Evolutionary conservation across 1,284 basidiomycete species (phyloP).

Genomic region (Mycosarcoma maydis): DNA sequence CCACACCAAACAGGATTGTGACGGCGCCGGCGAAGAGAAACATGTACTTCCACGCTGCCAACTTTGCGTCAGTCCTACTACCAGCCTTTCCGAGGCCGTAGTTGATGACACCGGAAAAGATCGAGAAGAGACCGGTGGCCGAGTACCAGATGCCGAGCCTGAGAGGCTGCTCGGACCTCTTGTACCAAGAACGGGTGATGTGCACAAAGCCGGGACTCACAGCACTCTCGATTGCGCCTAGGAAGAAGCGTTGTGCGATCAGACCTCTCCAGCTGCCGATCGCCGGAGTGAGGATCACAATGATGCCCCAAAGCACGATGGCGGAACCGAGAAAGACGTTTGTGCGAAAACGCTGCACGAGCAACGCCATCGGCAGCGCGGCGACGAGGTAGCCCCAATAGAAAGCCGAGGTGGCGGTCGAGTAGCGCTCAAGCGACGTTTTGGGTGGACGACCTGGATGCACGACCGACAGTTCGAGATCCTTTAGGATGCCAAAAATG

Average conservation of each 20-base stretch:
- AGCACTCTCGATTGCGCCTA: slow-evolving; percentile 63
- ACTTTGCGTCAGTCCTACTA: slow-evolving; percentile 51
- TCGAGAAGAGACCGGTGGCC: slow-evolving; percentile 69
- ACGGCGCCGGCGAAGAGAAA: slow-evolving; percentile 70
- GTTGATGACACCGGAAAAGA: slow-evolving; percentile 70
- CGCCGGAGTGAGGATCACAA: slow-evolving; percentile 70
- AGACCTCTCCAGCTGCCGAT: slow-evolving; percentile 67
- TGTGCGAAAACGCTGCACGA: slow-evolving; percentile 69
- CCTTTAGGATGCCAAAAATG: slow-evolving; percentile 70
- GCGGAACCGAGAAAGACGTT: slow-evolving; percentile 58
- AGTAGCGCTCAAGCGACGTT: slow-evolving; percentile 47
- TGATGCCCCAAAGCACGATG: slow-evolving; percentile 69
- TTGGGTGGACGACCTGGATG: slow-evolving; percentile 62
- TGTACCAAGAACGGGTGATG: slow-evolving; percentile 71
- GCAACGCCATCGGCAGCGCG: slow-evolving; percentile 69
- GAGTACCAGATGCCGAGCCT: slow-evolving; percentile 70
- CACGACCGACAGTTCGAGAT: slow-evolving; percentile 64
- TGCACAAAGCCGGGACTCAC: slow-evolving; percentile 71
- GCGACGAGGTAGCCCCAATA: slow-evolving; percentile 71
- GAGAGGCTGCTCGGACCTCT: slow-evolving; percentile 58
- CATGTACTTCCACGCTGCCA: slow-evolving; percentile 70
- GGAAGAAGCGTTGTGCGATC: slow-evolving; percentile 68
- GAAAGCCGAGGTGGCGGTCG: slow-evolving; percentile 64
- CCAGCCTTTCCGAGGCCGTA: slow-evolving; percentile 69
- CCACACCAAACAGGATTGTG: slow-evolving; percentile 69